phyloP scores from a whole-genome alignment of 2,329 filamentous ascomycete species.

The Penicillium oxalicum region DNA sequence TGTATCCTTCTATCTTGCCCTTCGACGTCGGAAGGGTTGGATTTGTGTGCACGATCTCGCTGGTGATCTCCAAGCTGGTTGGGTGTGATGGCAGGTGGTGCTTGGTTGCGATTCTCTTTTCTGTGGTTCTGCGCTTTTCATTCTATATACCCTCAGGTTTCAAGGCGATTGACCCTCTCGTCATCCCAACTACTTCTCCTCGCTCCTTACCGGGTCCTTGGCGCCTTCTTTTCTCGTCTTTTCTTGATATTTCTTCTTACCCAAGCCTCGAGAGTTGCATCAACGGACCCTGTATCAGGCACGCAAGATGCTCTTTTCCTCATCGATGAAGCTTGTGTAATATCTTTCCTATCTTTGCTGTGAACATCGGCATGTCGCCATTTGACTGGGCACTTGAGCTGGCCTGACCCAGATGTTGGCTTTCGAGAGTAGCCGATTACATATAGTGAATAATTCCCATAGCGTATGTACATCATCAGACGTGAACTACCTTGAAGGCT shows the following conservation, averaged over 20 bases:
- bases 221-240: slow-evolving; percentile 7
- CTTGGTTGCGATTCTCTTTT: slow-evolving; percentile 10
- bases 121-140: slow-evolving; percentile 15
- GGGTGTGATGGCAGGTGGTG: not conserved
- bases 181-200: slow-evolving; percentile 13
- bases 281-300: slow-evolving; percentile 7
- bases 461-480: slow-evolving; percentile 30
- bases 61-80: slow-evolving; percentile 10
- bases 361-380: slow-evolving; percentile 13
- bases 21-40: no score
- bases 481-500: slow-evolving; percentile 14
- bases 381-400: slow-evolving; percentile 4
- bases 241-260: slow-evolving; percentile 5
- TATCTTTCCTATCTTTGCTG: slow-evolving; percentile 16
- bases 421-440: slow-evolving; percentile 14
- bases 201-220: slow-evolving; percentile 1
- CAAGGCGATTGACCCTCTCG: slow-evolving; percentile 19
- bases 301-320: slow-evolving; percentile 4
- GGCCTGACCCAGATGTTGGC: slow-evolving; percentile 5
- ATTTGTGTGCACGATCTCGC: no score
- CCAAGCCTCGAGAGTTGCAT: slow-evolving; percentile 10
- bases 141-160: slow-evolving; percentile 30
- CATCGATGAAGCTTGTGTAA: slow-evolving; percentile 8
- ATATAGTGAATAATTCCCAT: slow-evolving; percentile 21
- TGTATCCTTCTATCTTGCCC: no score